Evolutionary conservation across 75 land plant species (phyloP), one percentile per base, ranked within the genome.

Genomic region (Adiantum capillusveneris): DNA sequence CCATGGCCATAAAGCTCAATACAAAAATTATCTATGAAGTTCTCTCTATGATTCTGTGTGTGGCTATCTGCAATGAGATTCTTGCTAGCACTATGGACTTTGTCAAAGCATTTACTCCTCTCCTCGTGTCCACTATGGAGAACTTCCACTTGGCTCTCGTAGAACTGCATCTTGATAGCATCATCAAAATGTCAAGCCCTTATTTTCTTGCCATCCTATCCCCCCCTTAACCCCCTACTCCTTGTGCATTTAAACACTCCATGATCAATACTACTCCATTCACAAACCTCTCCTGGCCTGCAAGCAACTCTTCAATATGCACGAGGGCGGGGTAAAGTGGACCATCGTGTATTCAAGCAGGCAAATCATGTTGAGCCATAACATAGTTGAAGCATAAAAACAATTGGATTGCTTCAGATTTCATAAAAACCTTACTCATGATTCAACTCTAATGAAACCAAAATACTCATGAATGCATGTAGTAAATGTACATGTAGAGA

Each of bases 191-290:
- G 27, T 84, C 93, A 1, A 84, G 55, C 20, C 78, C 93, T n/a
- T 82, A 81, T 59, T 85, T 89, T 1, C 74, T 84, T 11, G 74
- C 79, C 9, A 46, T 88, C 42, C 31, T 88, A 52, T 80, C 82
- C 0, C 59, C 74, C 12, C 84, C 93, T 0, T 88, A 79, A 43
- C 88, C 93, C 1, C 93, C 93, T 1, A 85, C 93, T 18, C 82
- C 76, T 0, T 84, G 85, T 27, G 78, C 82, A 18, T 81, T 81
- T 34, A 34, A 34, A 3, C 37, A 3, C 9, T 3, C 37, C 43
- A 60, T 58, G 29, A 73, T 78, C 55, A 80, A 84, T 3, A 68
- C 18, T 63, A 79, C 70, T 60, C 42, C 66, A 11, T 81, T 76
- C 7, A 57, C 64, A 13, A 26, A 70, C 20, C 81, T 73, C 21